Evolutionary conservation across 2,329 filamentous ascomycete species (phyloP), one percentile per base, ranked within the genome.

Genomic region (Tolypocladium nubicola): DNA sequence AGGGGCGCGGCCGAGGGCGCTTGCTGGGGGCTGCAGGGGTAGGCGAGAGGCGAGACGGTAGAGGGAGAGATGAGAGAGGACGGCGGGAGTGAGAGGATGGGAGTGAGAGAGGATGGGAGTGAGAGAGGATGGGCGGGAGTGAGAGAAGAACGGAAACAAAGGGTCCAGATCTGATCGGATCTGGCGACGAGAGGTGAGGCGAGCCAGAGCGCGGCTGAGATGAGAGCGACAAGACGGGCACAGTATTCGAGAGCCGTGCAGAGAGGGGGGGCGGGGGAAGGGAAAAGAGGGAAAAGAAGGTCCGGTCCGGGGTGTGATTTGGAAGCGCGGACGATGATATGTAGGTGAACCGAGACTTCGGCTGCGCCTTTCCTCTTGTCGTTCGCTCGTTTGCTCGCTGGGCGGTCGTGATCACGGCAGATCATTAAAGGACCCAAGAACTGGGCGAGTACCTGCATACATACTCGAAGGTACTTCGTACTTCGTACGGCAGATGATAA

Each of bases 141-240:
- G 57, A 59, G 57, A 63, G 52, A 52, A 61, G 57, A 58, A 58
- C 61, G 58, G 47, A n/a, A 52, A 52, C 47, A 52, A 52, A 52
- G 30, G 47, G 47, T 37, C 47, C 47, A 52, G 47, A 37, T 52
- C 47, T 37, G 30, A 47, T 47, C 39, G 33, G 26, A 50, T 35
- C 26, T 33, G 26, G 26, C 9, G 14, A 49, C 14, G 14, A 1
- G 45, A 49, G 45, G 4, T 19, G 47, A 35, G 16, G 47, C 30
- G 47, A 35, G n/a, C 26, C 13, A n/a, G 45, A n/a, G 3, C 43
- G 16, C 30, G 30, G 9, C 16, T 35, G 47, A 52, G 30, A 8
- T 13, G 30, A 35, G 30, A 16, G 23, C 43, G 21, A 26, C 19
- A 3, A 13, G 47, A 21, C 30, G 47, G 10, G 47, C 41, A 23